phyloP scores from a whole-genome alignment of 192 early-diverging fungal genomes.

The Podila horticola region DNA sequence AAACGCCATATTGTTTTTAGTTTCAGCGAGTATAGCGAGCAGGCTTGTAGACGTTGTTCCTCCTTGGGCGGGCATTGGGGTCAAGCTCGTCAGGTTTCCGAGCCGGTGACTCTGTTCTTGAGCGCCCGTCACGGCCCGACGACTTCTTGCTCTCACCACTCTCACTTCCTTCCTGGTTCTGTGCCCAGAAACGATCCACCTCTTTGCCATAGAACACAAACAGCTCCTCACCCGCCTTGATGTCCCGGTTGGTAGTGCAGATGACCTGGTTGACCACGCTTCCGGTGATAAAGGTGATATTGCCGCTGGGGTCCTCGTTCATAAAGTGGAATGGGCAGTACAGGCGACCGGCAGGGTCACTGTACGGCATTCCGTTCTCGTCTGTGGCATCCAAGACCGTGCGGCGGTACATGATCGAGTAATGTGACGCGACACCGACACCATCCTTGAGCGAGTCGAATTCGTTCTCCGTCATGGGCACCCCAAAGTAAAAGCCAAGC shows the following conservation, averaged over 20 bases:
- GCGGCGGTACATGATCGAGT: conserved; percentile 91
- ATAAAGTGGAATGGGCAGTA: conserved; percentile 96
- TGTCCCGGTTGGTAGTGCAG: conserved; percentile 77
- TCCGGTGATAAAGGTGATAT: conserved; percentile 85
- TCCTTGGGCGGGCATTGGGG: conserved; percentile 24
- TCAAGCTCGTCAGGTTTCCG: conserved; percentile 24
- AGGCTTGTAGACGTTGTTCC: conserved; percentile 43
- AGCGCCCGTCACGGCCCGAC: conserved; percentile 6
- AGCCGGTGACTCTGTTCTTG: conserved; percentile 26
- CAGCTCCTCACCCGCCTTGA: conserved; percentile 83
- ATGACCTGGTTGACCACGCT: conserved; percentile 89
- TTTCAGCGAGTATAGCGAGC: conserved; percentile 38
- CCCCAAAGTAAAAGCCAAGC: conserved; percentile 94
- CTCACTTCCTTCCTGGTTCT: conserved; percentile 24
- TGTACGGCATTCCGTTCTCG: conserved; percentile 80
- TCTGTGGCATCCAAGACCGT: conserved; percentile 94
- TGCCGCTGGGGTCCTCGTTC: conserved; percentile 73
- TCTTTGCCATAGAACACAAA: conserved; percentile 93
- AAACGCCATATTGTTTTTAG: neutral
- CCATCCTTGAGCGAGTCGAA: conserved; percentile 90
- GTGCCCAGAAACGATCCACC: conserved; percentile 84
- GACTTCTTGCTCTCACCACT: conserved; percentile 8
- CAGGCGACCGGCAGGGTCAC: conserved; percentile 66
- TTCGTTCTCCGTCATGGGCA: conserved; percentile 97
- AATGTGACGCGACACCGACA: conserved; percentile 84